Base-by-base conservation (phyloP, 805 yeast species). In the Barnettozyma siamensis region DNA sequence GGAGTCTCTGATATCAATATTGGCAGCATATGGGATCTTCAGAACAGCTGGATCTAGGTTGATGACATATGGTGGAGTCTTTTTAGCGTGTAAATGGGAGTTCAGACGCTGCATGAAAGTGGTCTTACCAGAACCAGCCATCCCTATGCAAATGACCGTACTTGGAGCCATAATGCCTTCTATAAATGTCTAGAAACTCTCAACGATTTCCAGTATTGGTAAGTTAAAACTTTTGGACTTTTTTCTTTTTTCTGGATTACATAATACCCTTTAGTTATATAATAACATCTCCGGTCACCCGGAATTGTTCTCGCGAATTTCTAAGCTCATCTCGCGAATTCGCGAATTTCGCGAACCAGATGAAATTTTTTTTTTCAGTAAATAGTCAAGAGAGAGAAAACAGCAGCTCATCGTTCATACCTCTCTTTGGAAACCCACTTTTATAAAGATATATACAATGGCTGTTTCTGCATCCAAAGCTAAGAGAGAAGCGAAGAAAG, bases 21-120 rank as follows among this genome's bases (percentile, higher is more conserved):
- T 88, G 32, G 95, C 83, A 16, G 89, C 93, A 61, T 80, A 93
- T 11, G 99, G 99, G n/a, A 88, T 82, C 50, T 83, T 86, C 49
- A 85, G 66, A 16, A 93, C 98, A 1, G 99, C 99, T 2, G 99
- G 99, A 66, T 93, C 99, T 38, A 93, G 69, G 58, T 93, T 93
- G 44, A 93, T 76, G 21, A 91, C 95, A 63, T 93, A 93, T 10
- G 99, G 98, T 17, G 91, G 82, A 23, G 65, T 63, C 46, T 81
- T 72, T 44, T 75, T 69, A 27, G 86, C 45, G 57, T 89, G 95
- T 27, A 93, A 67, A 61, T 93, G 95, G 0, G 96, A 77, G 64
- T 91, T 91, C 46, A 93, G 69, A 48, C 99, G 69, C 62, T 93
- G 99, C 88, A 93, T 82, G 60, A 93, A 93, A 9, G 99, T 93